These are phyloP conservation scores for Suhomyces sp. DNA, from an alignment of 805 yeast species.

Conservation along the genomic window DNA sequence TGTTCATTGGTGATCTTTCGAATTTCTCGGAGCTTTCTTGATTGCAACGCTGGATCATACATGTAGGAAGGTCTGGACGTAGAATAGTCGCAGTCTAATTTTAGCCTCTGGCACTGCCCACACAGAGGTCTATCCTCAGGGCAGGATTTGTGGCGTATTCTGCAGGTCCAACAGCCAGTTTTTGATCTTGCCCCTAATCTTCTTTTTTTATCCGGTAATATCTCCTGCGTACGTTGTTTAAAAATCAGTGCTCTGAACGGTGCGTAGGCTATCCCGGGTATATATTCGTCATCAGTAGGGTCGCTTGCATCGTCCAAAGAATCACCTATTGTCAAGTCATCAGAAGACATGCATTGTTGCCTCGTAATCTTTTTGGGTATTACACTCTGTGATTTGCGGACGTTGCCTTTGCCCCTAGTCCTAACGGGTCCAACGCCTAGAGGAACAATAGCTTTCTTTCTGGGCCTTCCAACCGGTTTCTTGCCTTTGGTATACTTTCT, in stretches of 20 bases:
- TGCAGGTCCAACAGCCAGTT: constrained; percentile 77
- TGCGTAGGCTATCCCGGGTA: background rate
- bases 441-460: too few relatives aligned
- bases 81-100: constrained; percentile 56
- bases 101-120: constrained; percentile 53
- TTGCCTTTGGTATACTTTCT: background rate
- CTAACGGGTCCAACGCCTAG: too few relatives aligned
- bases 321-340: background rate
- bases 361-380: background rate
- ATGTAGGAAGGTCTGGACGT: constrained; percentile 53
- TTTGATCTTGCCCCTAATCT: constrained; percentile 39
- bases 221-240: background rate
- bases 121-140: constrained; percentile 65
- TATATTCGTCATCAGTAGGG: background rate
- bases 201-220: constrained; percentile 11
- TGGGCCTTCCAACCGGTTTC: background rate
- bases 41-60: constrained; percentile 39
- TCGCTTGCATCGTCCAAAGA: background rate
- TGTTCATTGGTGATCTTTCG: constrained; percentile 37
- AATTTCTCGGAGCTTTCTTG: constrained; percentile 49
- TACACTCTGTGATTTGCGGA: background rate
- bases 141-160: constrained; percentile 70
- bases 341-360: background rate
- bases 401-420: background rate
- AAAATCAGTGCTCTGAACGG: background rate